Conservation (phyloP, 352 stramenopile species). For the Pythium dissimile region DNA sequence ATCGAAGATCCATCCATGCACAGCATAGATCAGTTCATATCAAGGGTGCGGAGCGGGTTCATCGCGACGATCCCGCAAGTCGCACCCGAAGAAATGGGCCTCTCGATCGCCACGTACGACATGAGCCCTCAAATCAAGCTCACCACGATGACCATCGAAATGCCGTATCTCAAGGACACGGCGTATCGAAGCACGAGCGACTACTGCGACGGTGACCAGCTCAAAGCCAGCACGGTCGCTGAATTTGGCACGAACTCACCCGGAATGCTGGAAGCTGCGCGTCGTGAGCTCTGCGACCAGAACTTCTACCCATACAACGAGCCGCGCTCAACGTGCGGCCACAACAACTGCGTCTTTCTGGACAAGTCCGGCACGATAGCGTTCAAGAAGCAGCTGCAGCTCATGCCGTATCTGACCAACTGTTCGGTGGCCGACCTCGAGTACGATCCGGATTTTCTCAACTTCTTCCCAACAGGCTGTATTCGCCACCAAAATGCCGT, state of each 20-base stretch:
- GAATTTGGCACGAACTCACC: neutral
- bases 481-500: constrained; percentile 19
- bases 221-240: constrained; percentile 5
- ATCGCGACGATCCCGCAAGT: constrained; percentile 27
- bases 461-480: constrained; percentile 29
- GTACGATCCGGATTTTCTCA: constrained; percentile 33
- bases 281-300: constrained; percentile 24
- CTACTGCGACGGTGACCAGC: constrained; percentile 21
- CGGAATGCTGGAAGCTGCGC: neutral
- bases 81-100: constrained; percentile 15
- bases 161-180: constrained; percentile 17
- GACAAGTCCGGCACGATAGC: constrained; percentile 25
- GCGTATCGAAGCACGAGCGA: constrained; percentile 29
- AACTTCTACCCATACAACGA: constrained; percentile 29
- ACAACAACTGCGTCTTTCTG: constrained; percentile 32
- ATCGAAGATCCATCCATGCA: constrained; percentile 23
- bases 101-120: constrained; percentile 29
- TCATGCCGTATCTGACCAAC: constrained; percentile 32
- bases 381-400: constrained; percentile 34
- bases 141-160: constrained; percentile 30
- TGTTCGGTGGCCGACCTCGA: constrained; percentile 30
- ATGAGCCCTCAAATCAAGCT: constrained; percentile 33
- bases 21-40: constrained; percentile 23
- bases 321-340: constrained; percentile 24
- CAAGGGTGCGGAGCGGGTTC: constrained; percentile 19